Evolutionary conservation across 805 yeast genomes (phyloP).

Genomic region (Yarrowia phangngaensis): DNA sequence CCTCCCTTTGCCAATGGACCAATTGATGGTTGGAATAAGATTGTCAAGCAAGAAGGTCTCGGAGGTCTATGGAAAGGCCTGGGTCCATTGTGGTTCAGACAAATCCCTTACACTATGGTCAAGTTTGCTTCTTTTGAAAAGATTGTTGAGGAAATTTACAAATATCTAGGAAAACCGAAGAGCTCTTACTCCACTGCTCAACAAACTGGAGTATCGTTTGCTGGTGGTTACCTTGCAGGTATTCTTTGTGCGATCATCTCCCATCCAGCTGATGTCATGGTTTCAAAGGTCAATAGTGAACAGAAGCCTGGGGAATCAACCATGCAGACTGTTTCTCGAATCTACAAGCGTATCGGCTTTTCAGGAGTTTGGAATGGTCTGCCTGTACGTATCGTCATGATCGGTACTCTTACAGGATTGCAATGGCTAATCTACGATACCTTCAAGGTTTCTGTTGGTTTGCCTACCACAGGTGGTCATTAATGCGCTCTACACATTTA

Average conservation of each 20-base stretch:
- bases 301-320: conserved; percentile 60
- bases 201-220: conserved; percentile 92
- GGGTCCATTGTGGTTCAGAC: conserved; percentile 92
- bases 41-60: conserved; percentile 64
- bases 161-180: conserved; percentile 66
- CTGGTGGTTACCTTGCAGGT: conserved; percentile 97
- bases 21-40: conserved; percentile 62
- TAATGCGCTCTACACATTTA: no score
- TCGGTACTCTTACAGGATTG: conserved; percentile 94
- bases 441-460: conserved; percentile 88
- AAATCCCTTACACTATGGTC: conserved; percentile 97
- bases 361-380: conserved; percentile 92
- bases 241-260: conserved; percentile 92
- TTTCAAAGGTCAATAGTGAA: conserved; percentile 80
- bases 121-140: conserved; percentile 93
- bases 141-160: conserved; percentile 77
- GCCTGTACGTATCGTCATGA: conserved; percentile 90
- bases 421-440: conserved; percentile 97
- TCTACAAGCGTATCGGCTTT: conserved; percentile 81
- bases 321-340: conserved; percentile 64
- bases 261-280: conserved; percentile 99
- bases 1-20: conserved; percentile 75
- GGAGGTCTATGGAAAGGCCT: conserved; percentile 81
- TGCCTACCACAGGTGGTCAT: conserved; percentile 79
- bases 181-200: conserved; percentile 63